Evolutionary conservation across 139 green algal species (phyloP), one percentile per base, ranked within the genome.

Genomic region (Diplosphaera chodatii): DNA sequence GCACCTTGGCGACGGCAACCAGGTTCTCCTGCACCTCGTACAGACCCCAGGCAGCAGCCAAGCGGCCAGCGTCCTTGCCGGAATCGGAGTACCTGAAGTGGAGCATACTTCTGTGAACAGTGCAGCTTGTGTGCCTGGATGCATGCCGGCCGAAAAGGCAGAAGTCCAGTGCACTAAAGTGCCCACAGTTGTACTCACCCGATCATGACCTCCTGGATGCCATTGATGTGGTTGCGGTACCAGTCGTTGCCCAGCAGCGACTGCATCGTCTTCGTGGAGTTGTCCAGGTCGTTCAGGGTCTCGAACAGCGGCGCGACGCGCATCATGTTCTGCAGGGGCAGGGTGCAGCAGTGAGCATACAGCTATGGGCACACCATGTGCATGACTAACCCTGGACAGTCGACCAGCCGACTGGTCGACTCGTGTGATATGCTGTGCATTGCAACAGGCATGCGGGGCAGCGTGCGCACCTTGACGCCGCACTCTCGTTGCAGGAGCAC

Each of bases 271-370:
- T 18, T n/a, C 22, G 90, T 84, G 10, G 82, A 85, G 31, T 79
- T 77, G 40, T 91, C 80, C 68, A 98, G 82, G 73, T 97, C 94
- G 32, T 90, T 82, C 25, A 98, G 86, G 21, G 87, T 96, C 84
- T 99, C 94, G 81, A 98, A 99, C 71, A 98, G 80, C 8, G 95
- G 95, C 75, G 91, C 92, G 67, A 99, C 92, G 22, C 92, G 86
- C 77, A 98, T 80, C 3, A 73, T 80, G 32, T 74, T 16, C 34
- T 59, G 29, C 63, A 34, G n/a, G n/a, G n/a, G n/a, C n/a, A n/a
- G n/a, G n/a, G n/a, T n/a, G n/a, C n/a, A n/a, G n/a, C n/a, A n/a
- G n/a, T n/a, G n/a, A n/a, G n/a, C n/a, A n/a, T n/a, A n/a, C n/a
- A n/a, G n/a, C n/a, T n/a, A n/a, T n/a, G n/a, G n/a, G n/a, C n/a